Evolutionary conservation across 352 stramenopile species (phyloP), one percentile per base, ranked within the genome.

Genomic region (Globisporangium echinulatum): DNA sequence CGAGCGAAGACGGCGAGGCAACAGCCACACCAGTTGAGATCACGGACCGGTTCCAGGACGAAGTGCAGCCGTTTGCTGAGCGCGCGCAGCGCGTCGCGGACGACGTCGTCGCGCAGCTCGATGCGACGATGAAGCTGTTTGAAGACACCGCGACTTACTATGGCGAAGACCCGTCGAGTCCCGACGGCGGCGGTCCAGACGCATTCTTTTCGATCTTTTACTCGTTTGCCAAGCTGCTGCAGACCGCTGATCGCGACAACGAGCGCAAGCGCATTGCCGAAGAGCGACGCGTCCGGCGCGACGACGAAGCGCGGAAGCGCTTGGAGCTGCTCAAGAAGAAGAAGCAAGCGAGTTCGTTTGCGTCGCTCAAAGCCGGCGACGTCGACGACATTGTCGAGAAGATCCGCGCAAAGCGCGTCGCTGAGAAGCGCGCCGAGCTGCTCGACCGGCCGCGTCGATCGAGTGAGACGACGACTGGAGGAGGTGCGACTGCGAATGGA

Each of bases 151-250:
- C 79, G 5, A 68, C 62, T 37, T 94, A 80, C 54, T 92, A 88
- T 50, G 80, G 84, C 17, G 84, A 94, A 72, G 81, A 93, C 56
- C 75, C 81, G 0, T 66, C 79, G 43, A 89, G 72, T n/a, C 72
- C 75, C 2, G 82, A 91, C 47, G 83, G 72, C 49, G 80, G 82
- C 2, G 82, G 82, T 2, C 84, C 84, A 0, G 82, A 94, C 43
- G 67, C 77, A 11, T 94, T 94, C 58, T 94, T 94, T 60, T 91
- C 82, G 15, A 89, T 94, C 53, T 91, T 94, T 36, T 87, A 90
- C 51, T 92, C 82, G 56, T 92, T 92, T 61, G 80, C 80, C 6
- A 91, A 94, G 67, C 68, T 92, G 19, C 63, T 94, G 46, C 82
- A 92, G 68, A 80, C 80, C 0, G 84, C 84, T 0, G 84, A 91